Percentiles rank a stretch among this genome's conserved stretches.
These are phyloP conservation scores for Pichia gijzeniarum DNA, from an alignment of 805 yeast species.

Conservation along the genomic window DNA sequence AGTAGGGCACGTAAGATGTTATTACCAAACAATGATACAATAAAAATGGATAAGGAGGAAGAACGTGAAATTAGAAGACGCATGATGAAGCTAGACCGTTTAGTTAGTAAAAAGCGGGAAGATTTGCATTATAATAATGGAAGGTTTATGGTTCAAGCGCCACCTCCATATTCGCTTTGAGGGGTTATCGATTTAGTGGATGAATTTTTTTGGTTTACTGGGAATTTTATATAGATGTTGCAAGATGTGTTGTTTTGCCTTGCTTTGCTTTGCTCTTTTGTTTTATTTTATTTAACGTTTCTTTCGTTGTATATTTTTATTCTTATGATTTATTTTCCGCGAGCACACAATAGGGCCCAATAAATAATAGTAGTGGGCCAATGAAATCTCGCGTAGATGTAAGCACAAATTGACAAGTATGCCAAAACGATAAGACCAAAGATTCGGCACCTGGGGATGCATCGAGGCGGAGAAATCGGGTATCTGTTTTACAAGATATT, in stretches of 20 bases:
- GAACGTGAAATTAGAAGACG: conserved; percentile 11
- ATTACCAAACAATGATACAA: neutral
- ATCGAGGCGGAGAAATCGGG: too few species aligned
- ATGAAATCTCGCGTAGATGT: conserved; percentile 3
- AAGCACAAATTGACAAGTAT: neutral
- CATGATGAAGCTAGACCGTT: conserved; percentile 23
- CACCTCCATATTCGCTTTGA: conserved; percentile 22
- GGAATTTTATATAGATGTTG: too few species aligned
- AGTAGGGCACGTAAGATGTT: neutral
- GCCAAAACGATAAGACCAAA: neutral
- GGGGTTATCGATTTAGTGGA: too few species aligned
- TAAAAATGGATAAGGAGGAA: neutral
- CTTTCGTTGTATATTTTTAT: neutral
- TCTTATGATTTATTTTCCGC: neutral
- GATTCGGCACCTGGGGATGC: too few species aligned
- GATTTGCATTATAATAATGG: neutral
- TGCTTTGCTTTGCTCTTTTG: neutral
- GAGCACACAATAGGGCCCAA: neutral
- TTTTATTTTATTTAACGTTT: neutral
- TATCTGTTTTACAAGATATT: too few species aligned
- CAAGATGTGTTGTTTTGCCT: too few species aligned
- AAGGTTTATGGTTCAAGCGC: conserved; percentile 8
- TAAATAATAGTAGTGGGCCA: neutral
- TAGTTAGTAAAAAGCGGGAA: conserved; percentile 16
- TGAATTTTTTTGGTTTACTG: too few species aligned